Evolutionary conservation across 2,329 filamentous ascomycete genomes (phyloP).

Genomic region (Tolypocladium ophioglossoides): DNA sequence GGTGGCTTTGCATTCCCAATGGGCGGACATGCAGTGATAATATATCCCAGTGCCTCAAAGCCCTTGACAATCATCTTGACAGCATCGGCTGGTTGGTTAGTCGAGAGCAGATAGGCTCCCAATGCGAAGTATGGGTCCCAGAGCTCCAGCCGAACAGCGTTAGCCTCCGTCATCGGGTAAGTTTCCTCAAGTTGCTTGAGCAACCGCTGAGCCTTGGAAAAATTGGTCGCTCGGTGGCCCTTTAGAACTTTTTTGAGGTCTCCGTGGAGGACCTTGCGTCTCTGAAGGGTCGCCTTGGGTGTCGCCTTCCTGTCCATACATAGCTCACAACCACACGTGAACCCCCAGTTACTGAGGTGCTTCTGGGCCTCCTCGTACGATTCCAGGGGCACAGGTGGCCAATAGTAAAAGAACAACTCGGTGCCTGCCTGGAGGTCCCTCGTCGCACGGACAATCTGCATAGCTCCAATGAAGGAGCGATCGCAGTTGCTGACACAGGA

Average conservation of each 20-base stretch:
- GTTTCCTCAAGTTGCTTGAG: constrained; percentile 9
- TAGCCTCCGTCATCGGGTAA: constrained; percentile 6
- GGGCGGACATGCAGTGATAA: constrained; percentile 7
- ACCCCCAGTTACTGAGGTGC: constrained; percentile 25
- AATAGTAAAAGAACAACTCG: constrained; percentile 35
- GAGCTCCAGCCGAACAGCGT: constrained; percentile 8
- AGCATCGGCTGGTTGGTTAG: constrained; percentile 1
- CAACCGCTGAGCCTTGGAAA: neutral
- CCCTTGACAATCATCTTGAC: constrained; percentile 11
- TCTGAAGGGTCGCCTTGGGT: neutral
- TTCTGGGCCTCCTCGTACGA: constrained; percentile 19
- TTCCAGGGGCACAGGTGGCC: constrained; percentile 6
- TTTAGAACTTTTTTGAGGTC: too few species aligned
- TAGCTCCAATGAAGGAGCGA: constrained; percentile 42
- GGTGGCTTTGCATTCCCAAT: neutral
- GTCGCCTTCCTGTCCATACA: constrained; percentile 20
- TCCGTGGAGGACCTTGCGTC: too few species aligned
- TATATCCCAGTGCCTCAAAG: constrained; percentile 16
- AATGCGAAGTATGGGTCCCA: constrained; percentile 11
- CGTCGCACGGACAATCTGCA: constrained; percentile 38
- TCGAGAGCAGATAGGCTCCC: neutral
- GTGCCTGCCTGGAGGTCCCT: constrained; percentile 28
- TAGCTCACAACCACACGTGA: constrained; percentile 28
- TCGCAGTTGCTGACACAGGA: constrained; percentile 34
- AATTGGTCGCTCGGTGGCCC: too few species aligned